Conservation (phyloP, 2,329 filamentous ascomycete genomes). For the Penicillium glabrum region DNA sequence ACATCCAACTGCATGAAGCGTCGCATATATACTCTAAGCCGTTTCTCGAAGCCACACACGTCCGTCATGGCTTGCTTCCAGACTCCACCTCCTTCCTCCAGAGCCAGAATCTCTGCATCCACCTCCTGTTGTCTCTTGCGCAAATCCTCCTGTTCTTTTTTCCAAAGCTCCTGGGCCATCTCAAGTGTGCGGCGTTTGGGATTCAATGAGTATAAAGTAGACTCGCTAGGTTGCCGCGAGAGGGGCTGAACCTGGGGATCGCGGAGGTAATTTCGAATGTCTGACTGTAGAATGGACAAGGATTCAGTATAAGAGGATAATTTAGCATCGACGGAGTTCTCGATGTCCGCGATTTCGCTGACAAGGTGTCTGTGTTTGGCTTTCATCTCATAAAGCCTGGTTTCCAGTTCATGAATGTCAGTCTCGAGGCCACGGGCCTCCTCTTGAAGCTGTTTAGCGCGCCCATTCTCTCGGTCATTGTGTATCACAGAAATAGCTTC, state of each 20-base stretch:
- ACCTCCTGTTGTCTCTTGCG: conserved; percentile 46
- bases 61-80: conserved; percentile 58
- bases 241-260: conserved; percentile 46
- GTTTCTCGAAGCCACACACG: conserved; percentile 53
- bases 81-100: conserved; percentile 58
- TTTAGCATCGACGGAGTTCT: conserved; percentile 60
- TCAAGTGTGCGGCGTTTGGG: conserved; percentile 58
- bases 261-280: conserved; percentile 54
- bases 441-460: conserved; percentile 46
- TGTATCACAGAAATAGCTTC: conserved; percentile 53
- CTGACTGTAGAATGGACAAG: conserved; percentile 55
- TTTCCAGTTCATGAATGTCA: conserved; percentile 60
- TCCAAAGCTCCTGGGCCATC: conserved; percentile 60
- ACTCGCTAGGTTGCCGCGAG: conserved; percentile 24
- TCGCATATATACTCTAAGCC: conserved; percentile 33
- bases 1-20: conserved; percentile 28
- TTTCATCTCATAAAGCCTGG: conserved; percentile 56
- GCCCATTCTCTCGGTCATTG: conserved; percentile 44
- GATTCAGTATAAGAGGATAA: conserved; percentile 59
- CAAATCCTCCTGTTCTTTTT: conserved; percentile 48
- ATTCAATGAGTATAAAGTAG: conserved; percentile 54
- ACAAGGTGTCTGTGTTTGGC: conserved; percentile 54
- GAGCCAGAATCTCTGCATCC: conserved; percentile 55
- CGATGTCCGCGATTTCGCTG: conserved; percentile 52
- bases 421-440: conserved; percentile 54